Evolutionary conservation across 495 filamentous ascomycete species (phyloP), one percentile per base, ranked within the genome.

Genomic region (Pseudomonodictys pantanalensis): DNA sequence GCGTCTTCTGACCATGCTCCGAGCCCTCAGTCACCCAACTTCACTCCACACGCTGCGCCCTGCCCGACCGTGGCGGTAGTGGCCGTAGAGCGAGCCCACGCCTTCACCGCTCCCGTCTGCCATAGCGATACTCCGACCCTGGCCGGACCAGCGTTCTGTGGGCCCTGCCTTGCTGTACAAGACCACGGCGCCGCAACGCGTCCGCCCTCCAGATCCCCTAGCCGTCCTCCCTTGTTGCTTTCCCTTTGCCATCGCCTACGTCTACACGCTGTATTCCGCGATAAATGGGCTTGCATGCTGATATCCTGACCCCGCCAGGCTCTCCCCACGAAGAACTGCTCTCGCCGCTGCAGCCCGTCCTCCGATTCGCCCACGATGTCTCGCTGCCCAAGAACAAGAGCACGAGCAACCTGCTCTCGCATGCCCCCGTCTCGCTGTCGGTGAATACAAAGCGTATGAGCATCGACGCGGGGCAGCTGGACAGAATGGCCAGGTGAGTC

Each of bases 351-450:
- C 63, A 29, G 15, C 43, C 25, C n/a, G 26, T 58, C 20, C 65
- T 64, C 30, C 65, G 52, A 2, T 64, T 54, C 56, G 56, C 47
- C 38, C 49, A 54, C 56, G 51, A 68, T 41, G 52, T 63, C 55
- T 62, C 44, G 24, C 46, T 69, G 23, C 67, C 67, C 12, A 71
- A 67, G 58, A 71, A 69, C 22, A 69, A 58, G 35, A 71, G 69
- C 62, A 71, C 69, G 33, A 47, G 69, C 20, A 69, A 69, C 56
- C 67, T 71, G 52, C 58, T 70, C 11, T 42, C 62, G 32, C 62
- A 68, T 22, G 51, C 57, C 26, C 43, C 47, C 32, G 42, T 55
- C 26, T 25, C 29, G 12, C 44, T 60, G 48, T 18, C 44, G 12
- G 41, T 65, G 33, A 50, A 62, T 35, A 62, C 49, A 8, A 55